phyloP scores from a whole-genome alignment of 148 eudicot genomes.

The Nepenthes gracilis region DNA sequence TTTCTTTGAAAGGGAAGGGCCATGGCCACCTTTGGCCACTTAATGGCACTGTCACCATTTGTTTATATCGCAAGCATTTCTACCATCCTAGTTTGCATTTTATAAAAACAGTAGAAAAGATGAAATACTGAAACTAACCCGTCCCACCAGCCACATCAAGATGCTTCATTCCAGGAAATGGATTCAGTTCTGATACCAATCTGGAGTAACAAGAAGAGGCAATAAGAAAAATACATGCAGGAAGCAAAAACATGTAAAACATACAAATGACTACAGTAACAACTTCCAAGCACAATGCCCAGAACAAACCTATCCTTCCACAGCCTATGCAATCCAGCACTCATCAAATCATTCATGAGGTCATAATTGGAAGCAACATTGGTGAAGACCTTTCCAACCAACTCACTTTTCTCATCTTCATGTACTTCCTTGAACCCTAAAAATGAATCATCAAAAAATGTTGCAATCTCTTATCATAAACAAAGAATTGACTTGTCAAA shows the following conservation, averaged over 20 bases:
- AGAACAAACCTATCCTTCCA: conserved; percentile 85
- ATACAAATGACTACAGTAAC: conserved; percentile 4
- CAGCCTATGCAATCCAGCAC: conserved; percentile 75
- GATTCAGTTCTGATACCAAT: conserved; percentile 77
- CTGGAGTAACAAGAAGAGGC: conserved; percentile 17
- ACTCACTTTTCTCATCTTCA: conserved; percentile 79
- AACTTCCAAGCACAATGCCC: neutral
- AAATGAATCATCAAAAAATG: conserved; percentile 4
- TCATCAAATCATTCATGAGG: conserved; percentile 95
- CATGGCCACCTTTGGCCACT: too few species aligned
- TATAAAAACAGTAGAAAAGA: neutral
- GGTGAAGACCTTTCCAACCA: conserved; percentile 90
- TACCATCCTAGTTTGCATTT: too few species aligned
- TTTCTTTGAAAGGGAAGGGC: too few species aligned
- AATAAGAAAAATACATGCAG: neutral
- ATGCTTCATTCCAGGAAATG: conserved; percentile 97
- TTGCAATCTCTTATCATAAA: neutral
- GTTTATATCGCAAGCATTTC: too few species aligned
- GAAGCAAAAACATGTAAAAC: neutral
- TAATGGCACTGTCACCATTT: too few species aligned
- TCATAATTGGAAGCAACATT: conserved; percentile 87
- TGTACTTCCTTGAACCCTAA: conserved; percentile 80
- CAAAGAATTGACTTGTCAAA: neutral
- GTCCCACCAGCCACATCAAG: conserved; percentile 99
- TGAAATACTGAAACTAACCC: conserved; percentile 27